Evolutionary conservation across 2,329 filamentous ascomycete genomes (phyloP), one percentile per base, ranked within the genome.

Genomic region (Fonsecaea monophora): DNA sequence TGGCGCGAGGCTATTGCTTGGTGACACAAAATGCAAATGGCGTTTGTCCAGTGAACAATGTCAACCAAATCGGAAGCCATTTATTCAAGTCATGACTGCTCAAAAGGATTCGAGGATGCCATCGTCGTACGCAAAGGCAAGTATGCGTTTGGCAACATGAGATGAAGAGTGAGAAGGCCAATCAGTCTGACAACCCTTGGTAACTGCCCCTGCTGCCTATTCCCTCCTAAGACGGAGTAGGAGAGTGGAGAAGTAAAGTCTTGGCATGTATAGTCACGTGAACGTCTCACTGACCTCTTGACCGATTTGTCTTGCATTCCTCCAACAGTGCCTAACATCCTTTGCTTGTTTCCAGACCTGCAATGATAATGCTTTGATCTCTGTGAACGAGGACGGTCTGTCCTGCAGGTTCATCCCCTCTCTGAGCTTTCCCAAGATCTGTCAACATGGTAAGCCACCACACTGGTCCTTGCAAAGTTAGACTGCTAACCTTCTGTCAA

Each of bases 401-500:
- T 50, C 45, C 45, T 50, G 40, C 9, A 9, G 45, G 25, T 48
- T 13, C 45, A 50, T 25, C 42, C 45, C 21, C 15, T 25, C 18
- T 5, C 18, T 25, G 45, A 50, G 45, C 45, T 50, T 12, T 50
- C 45, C 25, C 18, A 25, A 54, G 48, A 25, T 9, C 37, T 53
- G 55, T 34, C 45, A 45, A 8, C 45, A 65, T 65, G 61, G 65
- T 63, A 25, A 66, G 62, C 25, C 13, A 21, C 35, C 35, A 42
- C 12, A 8, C 18, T n/a, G 18, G 18, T 56, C 13, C 25, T 9
- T 35, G 57, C 10, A 40, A 25, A 21, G 6, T 13, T 12, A 25
- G 25, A 13, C 7, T 53, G 50, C 63, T 66, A 54, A 66, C 48
- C 37, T 55, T 62, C 53, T 4, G 18, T 62, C 42, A 25, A 45